Base-by-base conservation (phyloP, 257 asterid genomes). In the Solanum piurae region DNA sequence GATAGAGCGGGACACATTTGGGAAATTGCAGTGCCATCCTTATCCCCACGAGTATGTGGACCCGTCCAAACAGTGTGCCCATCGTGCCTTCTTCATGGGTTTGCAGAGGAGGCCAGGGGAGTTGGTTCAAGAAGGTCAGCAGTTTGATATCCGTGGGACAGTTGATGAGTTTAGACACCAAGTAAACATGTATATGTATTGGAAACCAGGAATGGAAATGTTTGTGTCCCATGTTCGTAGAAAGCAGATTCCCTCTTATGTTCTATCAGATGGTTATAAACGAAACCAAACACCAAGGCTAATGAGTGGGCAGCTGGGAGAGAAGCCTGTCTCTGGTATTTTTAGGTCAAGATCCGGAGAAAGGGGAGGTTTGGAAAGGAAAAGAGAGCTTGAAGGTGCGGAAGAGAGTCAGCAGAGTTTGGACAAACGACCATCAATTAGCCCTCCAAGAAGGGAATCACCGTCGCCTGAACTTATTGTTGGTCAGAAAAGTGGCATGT, bases 141-240 rank as follows among this genome's bases (percentile, higher is more conserved):
- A 94, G 86, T 98, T 98, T 90, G 99, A 98, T 90, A 95, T 98
- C 38, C 98, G 99, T 42, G 93, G 90, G 87, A 96, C 98, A 60
- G 99, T 98, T 75, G 99, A 96, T 27, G 98, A 94, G 89, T 98
- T 98, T 90, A 93, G 96, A 91, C 96, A 92, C 90, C 97, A 96
- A 86, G 93, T 96, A 89, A 90, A 90, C 86, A 92, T 93, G 27
- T 98, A 95, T 90, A 5, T 89, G 92, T 94, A 93, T 91, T 95
- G 99, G 99, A 96, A 93, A 84, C 98, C 98, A 2, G 98, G 98
- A 62, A 98, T 95, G 99, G 98, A 96, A 86, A 94, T 98, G 64
- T 93, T 91, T 42, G 98, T 98, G 52, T 95, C 94, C 87, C 99
- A 98, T 88, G 94, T 96, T 85, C 98, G 98, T 84, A 92, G 98